A percentile compares a stretch with the other conserved stretches of the same genome.
phyloP scores from a whole-genome alignment of 2,329 filamentous ascomycete species.

The Aureobasidium musti region DNA sequence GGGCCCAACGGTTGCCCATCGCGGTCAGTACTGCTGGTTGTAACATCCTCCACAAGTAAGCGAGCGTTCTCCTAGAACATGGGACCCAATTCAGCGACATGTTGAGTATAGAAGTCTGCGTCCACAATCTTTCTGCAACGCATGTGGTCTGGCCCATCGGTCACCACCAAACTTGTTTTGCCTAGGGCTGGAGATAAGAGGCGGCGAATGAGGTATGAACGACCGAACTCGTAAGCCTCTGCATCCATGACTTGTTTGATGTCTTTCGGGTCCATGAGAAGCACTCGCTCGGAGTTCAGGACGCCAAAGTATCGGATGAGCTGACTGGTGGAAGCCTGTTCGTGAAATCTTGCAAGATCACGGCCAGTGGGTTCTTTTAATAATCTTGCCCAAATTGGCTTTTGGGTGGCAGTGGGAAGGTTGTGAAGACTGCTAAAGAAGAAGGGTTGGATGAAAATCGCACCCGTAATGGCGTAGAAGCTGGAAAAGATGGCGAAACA shows the following conservation, averaged over 20 bases:
- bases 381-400: constrained; percentile 7
- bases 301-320: constrained; percentile 19
- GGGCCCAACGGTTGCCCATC: background rate
- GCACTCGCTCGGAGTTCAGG: constrained; percentile 19
- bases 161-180: constrained; percentile 9
- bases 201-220: constrained; percentile 22
- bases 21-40: background rate
- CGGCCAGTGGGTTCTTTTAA: constrained; percentile 8
- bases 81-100: background rate
- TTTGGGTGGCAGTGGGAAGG: background rate
- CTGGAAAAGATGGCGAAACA: background rate
- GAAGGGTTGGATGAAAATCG: background rate
- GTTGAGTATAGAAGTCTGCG: background rate
- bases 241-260: constrained; percentile 22
- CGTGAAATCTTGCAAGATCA: background rate
- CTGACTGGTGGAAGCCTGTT: background rate
- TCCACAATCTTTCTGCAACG: background rate
- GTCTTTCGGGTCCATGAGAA: constrained; percentile 21
- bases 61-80: constrained; percentile 11
- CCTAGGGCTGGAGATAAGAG: constrained; percentile 17
- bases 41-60: background rate
- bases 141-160: constrained; percentile 16
- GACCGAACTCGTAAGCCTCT: constrained; percentile 22
- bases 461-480: background rate
- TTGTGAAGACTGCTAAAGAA: constrained; percentile 1